phyloP scores from a whole-genome alignment of 208 protist genomes.

The Vickermania spadyakhi region DNA sequence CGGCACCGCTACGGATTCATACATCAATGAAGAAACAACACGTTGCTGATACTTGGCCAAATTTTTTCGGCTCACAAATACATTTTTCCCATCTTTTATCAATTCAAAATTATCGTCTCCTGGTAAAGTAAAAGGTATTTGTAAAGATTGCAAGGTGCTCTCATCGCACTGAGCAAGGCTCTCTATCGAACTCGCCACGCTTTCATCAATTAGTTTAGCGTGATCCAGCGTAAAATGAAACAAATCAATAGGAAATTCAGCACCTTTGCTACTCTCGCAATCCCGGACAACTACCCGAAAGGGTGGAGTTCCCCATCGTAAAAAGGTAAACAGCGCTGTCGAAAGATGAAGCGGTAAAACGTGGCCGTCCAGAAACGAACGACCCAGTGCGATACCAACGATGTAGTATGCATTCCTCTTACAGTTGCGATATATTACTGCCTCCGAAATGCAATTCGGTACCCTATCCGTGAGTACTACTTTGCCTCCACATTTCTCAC shows the following conservation, averaged over 20 bases:
- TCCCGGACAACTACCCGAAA: slow-evolving; percentile 14
- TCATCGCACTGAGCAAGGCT: slow-evolving; percentile 27
- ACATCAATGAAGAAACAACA: slow-evolving; percentile 48
- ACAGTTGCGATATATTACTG: slow-evolving; percentile 29
- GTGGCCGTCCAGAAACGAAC: slow-evolving; percentile 69
- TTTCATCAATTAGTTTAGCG: slow-evolving; percentile 44
- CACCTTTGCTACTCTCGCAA: slow-evolving; percentile 7
- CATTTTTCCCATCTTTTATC: slow-evolving; percentile 26
- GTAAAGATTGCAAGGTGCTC: slow-evolving; percentile 27
- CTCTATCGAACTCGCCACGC: slow-evolving; percentile 32
- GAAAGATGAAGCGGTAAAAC: slow-evolving; percentile 69
- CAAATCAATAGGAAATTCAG: slow-evolving; percentile 52
- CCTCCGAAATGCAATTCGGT: slow-evolving; percentile 20
- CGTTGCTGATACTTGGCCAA: slow-evolving; percentile 45
- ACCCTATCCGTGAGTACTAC: slow-evolving; percentile 14
- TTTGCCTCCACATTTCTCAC: slow-evolving; percentile 6
- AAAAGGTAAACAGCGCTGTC: slow-evolving; percentile 55
- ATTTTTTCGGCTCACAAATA: slow-evolving; percentile 39
- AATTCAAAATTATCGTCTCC: slow-evolving; percentile 66
- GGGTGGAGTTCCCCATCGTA: slow-evolving; percentile 34
- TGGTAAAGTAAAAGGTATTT: slow-evolving; percentile 80
- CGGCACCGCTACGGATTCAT: slow-evolving; percentile 59
- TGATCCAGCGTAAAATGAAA: slow-evolving; percentile 44
- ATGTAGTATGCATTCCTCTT: slow-evolving; percentile 46
- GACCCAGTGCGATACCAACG: slow-evolving; percentile 65